Conservation (phyloP, 805 yeast species). For the Candida sphagnicola region DNA sequence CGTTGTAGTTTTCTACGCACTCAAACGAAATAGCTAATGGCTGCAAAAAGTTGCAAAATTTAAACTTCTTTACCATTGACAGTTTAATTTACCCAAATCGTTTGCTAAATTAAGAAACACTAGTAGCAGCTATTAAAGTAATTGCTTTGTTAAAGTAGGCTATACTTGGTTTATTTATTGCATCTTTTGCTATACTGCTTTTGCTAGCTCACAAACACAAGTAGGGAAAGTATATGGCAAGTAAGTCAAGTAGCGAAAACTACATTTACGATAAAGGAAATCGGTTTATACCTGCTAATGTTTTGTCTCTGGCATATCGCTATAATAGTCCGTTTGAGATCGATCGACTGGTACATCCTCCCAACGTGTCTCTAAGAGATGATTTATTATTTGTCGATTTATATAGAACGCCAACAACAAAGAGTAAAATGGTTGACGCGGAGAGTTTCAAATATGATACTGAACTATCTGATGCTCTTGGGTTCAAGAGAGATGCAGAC, state of each 20-base stretch:
- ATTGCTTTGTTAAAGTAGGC: too few relatives aligned
- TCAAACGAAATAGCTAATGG: neutral
- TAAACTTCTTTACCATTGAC: too few relatives aligned
- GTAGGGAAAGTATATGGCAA: too few relatives aligned
- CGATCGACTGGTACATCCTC: constrained; percentile 3
- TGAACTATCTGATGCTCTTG: constrained; percentile 46
- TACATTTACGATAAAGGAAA: constrained; percentile 2
- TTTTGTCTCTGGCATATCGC: constrained; percentile 15
- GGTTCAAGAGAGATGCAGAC: constrained; percentile 36
- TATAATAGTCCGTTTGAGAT: neutral
- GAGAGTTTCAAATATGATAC: too few relatives aligned
- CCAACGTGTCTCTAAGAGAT: constrained; percentile 14
- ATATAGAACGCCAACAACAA: neutral
- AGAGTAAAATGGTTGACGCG: neutral
- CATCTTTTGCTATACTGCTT: neutral
- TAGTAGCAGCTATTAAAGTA: too few relatives aligned
- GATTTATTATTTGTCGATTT: constrained; percentile 12
- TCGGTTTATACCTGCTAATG: constrained; percentile 16
- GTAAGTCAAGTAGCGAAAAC: neutral
- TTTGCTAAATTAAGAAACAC: too few relatives aligned
- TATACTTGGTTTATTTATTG: neutral
- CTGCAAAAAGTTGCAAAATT: neutral
- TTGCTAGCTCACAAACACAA: neutral
- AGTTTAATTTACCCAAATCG: too few relatives aligned
- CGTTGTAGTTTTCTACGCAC: neutral